phyloP scores from a whole-genome alignment of 2,329 filamentous ascomycete species.

The Colletotrichum tanaceti region DNA sequence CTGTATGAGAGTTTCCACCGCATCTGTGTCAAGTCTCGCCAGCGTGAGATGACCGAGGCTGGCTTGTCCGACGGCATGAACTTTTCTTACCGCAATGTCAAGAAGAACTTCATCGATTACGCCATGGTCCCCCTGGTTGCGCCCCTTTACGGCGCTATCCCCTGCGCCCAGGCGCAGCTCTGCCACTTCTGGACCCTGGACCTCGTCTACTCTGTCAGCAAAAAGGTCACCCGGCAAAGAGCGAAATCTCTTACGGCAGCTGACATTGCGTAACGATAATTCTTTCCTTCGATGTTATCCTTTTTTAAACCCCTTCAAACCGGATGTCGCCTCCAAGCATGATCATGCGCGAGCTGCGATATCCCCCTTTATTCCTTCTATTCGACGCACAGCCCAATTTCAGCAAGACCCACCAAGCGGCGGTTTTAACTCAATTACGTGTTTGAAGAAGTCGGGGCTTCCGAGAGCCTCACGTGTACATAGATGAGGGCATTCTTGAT shows the following conservation, averaged over 20 bases:
- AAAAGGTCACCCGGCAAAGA: slow-evolving; percentile 70
- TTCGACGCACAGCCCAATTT: slow-evolving; percentile 44
- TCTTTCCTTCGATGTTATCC: slow-evolving; percentile 31
- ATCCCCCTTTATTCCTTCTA: slow-evolving; percentile 41
- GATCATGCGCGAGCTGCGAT: slow-evolving; percentile 1
- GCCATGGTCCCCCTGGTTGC: slow-evolving; percentile 74
- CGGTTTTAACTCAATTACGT: slow-evolving; percentile 42
- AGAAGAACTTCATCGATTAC: slow-evolving; percentile 71
- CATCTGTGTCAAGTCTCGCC: slow-evolving; percentile 68
- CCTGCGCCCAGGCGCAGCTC: slow-evolving; percentile 74
- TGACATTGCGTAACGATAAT: slow-evolving; percentile 57
- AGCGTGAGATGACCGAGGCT: slow-evolving; percentile 74
- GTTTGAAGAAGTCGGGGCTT: slow-evolving; percentile 47
- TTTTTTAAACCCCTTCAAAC: slow-evolving; percentile 21
- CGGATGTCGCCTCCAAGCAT: slow-evolving; percentile 6
- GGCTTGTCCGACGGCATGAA: slow-evolving; percentile 73
- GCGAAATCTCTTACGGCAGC: slow-evolving; percentile 57
- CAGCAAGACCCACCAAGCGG: slow-evolving; percentile 40
- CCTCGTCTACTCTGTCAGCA: slow-evolving; percentile 77
- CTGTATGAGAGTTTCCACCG: slow-evolving; percentile 77
- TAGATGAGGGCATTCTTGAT: slow-evolving; percentile 62
- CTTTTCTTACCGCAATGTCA: slow-evolving; percentile 69
- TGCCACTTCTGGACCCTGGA: slow-evolving; percentile 77
- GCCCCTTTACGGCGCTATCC: slow-evolving; percentile 75
- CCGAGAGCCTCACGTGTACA: slow-evolving; percentile 56